Percentiles rank a stretch among this genome's conserved stretches.
phyloP scores from a whole-genome alignment of 148 eudicot species.

The Chenopodium quinoa region DNA sequence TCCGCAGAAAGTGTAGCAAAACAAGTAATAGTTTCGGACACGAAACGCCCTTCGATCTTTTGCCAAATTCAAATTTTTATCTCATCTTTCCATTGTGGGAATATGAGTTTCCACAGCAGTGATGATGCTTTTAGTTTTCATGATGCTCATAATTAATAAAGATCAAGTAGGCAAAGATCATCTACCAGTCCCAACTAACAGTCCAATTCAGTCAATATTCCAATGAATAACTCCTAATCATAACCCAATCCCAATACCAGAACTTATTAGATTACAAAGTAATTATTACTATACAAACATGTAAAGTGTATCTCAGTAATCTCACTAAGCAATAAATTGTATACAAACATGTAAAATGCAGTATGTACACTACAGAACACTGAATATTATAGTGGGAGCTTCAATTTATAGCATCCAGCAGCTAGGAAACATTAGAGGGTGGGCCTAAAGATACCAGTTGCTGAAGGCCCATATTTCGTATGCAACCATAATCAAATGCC shows the following conservation, averaged over 20 bases:
- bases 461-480: not conserved
- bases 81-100: not conserved
- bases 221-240: not conserved
- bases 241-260: not conserved
- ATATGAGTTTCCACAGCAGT: not conserved
- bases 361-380: not conserved
- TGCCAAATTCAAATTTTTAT: not conserved
- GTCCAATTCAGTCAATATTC: constrained; percentile 4
- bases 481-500: constrained; percentile 3
- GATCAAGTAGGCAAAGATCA: not conserved
- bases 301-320: not conserved
- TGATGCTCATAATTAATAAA: not conserved
- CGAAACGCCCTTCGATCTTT: not conserved
- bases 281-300: constrained; percentile 2
- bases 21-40: constrained; percentile 15
- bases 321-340: not conserved
- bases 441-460: not conserved
- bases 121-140: not conserved
- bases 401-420: constrained; percentile 2
- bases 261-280: not conserved
- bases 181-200: constrained; percentile 25
- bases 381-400: constrained; percentile 4
- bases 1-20: not conserved
- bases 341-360: not conserved
- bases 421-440: not conserved